phyloP scores from a whole-genome alignment of 1,284 basidiomycete genomes.

The Moesziomyces globuligerus region DNA sequence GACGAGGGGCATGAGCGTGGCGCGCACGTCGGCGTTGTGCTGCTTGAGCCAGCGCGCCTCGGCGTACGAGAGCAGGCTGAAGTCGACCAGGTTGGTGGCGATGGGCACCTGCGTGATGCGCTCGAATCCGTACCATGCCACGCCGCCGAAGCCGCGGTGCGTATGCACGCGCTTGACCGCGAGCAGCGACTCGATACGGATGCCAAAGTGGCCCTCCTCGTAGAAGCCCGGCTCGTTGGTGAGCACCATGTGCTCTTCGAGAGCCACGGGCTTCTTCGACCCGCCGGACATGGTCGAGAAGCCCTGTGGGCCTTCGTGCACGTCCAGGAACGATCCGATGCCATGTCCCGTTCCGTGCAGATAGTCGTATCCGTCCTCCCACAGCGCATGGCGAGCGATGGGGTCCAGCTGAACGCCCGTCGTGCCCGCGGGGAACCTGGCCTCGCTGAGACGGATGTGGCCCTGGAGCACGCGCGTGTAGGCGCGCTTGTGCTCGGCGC shows the following conservation, averaged over 20 bases:
- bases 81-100: slow-evolving; percentile 62
- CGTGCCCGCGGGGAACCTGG: slow-evolving; percentile 59
- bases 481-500: slow-evolving; percentile 58
- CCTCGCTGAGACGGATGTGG: slow-evolving; percentile 53
- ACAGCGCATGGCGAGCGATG: slow-evolving; percentile 57
- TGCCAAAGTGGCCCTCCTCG: slow-evolving; percentile 61
- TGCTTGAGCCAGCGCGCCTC: slow-evolving; percentile 65
- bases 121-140: slow-evolving; percentile 67
- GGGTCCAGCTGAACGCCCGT: slow-evolving; percentile 59
- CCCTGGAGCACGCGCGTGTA: slow-evolving; percentile 64
- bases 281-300: slow-evolving; percentile 56
- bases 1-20: slow-evolving; percentile 58
- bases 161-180: slow-evolving; percentile 49
- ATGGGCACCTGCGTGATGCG: slow-evolving; percentile 67
- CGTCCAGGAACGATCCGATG: slow-evolving; percentile 58
- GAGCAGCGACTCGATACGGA: slow-evolving; percentile 61
- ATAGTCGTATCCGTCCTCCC: slow-evolving; percentile 60
- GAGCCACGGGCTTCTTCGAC: slow-evolving; percentile 41
- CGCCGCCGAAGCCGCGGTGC: slow-evolving; percentile 53
- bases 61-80: slow-evolving; percentile 48
- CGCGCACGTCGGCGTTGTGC: slow-evolving; percentile 64
- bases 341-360: slow-evolving; percentile 63
- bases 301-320: slow-evolving; percentile 63
- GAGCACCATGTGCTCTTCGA: slow-evolving; percentile 54
- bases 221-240: slow-evolving; percentile 64